A percentile compares a stretch with the other conserved stretches of the same genome.
phyloP scores from a whole-genome alignment of 2,329 filamentous ascomycete genomes.

The Monosporascus sp. region DNA sequence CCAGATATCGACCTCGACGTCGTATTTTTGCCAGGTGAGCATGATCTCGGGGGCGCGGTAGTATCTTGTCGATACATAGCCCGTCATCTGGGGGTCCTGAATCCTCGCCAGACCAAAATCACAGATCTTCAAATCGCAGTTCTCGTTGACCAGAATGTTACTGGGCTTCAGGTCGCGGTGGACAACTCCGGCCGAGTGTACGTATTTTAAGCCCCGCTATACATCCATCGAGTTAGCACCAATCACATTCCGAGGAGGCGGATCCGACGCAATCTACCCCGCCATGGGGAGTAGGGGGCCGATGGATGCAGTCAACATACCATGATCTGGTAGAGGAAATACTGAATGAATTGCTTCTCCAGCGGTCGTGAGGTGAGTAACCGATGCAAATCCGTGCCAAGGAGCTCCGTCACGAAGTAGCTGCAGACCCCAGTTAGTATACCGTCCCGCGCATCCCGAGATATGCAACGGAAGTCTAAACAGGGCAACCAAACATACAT shows the following conservation, averaged over 20 bases:
- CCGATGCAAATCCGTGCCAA: constrained; percentile 93
- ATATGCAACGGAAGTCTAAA: constrained; percentile 8
- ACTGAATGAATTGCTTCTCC: constrained; percentile 99
- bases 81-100: constrained; percentile 98
- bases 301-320: constrained; percentile 46
- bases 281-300: not conserved
- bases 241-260: not conserved
- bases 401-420: constrained; percentile 96
- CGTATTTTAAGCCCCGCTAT: constrained; percentile 95
- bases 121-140: constrained; percentile 99
- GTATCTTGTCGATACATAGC: constrained; percentile 97
- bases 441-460: constrained; percentile 4
- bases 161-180: constrained; percentile 97
- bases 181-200: constrained; percentile 95
- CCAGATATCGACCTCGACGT: constrained; percentile 98
- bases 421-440: constrained; percentile 38
- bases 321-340: constrained; percentile 98
- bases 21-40: constrained; percentile 99
- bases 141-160: constrained; percentile 99
- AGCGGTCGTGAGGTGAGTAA: constrained; percentile 91
- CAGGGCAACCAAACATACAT: constrained; percentile 59
- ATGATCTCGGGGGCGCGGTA: constrained; percentile 99
- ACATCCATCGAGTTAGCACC: constrained; percentile 5
- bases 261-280: not conserved
- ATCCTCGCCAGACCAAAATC: constrained; percentile 97